A percentile compares a stretch with the other conserved stretches of the same genome.
Evolutionary conservation across 2,329 filamentous ascomycete genomes (phyloP).

Genomic region (Xylariaceae sp.): DNA sequence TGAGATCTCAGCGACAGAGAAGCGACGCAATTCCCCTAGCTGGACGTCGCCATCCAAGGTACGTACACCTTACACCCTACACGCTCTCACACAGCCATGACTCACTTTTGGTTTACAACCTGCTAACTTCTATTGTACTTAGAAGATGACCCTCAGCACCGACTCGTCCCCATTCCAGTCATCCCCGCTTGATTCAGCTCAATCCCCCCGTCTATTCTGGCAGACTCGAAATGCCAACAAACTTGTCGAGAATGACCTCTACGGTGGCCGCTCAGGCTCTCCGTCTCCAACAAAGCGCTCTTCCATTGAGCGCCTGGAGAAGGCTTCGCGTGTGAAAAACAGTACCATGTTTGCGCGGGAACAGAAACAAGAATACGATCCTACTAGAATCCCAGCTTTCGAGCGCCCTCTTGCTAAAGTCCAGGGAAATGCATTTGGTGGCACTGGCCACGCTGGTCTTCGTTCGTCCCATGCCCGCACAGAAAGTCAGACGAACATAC

Average conservation of each 20-base stretch:
- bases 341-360: conserved; percentile 96
- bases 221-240: conserved; percentile 72
- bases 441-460: conserved; percentile 60
- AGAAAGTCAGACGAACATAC: conserved; percentile 67
- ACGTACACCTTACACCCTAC: no score
- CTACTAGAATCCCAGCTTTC: conserved; percentile 75
- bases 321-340: conserved; percentile 94
- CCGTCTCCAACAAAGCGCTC: conserved; percentile 80
- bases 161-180: conserved; percentile 87
- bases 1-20: conserved; percentile 86
- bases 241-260: conserved; percentile 72
- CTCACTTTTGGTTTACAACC: conserved; percentile 20
- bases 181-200: conserved; percentile 72
- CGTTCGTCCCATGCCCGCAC: conserved; percentile 58
- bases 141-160: conserved; percentile 73
- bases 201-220: conserved; percentile 91
- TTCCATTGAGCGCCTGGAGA: conserved; percentile 94
- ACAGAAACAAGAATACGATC: conserved; percentile 91
- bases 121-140: conserved; percentile 42
- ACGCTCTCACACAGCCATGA: no score
- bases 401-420: conserved; percentile 83
- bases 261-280: conserved; percentile 64
- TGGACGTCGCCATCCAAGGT: conserved; percentile 82
- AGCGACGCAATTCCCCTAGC: conserved; percentile 89
- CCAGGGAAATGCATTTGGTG: conserved; percentile 74